Percentiles rank a stretch among this genome's conserved stretches.
phyloP scores from a whole-genome alignment of 352 stramenopile genomes.

The Phytophthora sp. region DNA sequence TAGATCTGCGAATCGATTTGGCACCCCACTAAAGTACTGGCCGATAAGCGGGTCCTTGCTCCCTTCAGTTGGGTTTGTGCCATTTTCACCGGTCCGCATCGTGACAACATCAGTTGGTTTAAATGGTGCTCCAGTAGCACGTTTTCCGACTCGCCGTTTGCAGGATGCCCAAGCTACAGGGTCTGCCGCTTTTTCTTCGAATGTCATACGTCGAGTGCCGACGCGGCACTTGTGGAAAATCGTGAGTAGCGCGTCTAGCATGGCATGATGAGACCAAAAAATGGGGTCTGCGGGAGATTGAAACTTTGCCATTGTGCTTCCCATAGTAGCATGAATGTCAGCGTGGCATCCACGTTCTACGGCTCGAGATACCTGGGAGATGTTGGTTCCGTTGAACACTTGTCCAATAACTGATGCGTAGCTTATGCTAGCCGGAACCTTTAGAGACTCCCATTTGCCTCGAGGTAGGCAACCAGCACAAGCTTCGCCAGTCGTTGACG shows the following conservation, averaged over 20 bases:
- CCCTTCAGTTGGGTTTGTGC: slow-evolving; percentile 32
- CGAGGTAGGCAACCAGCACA: slow-evolving; percentile 55
- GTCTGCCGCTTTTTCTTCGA: slow-evolving; percentile 49
- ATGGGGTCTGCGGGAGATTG: slow-evolving; percentile 58
- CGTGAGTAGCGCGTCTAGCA: slow-evolving; percentile 63
- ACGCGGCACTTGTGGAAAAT: slow-evolving; percentile 74
- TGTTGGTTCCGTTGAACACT: slow-evolving; percentile 47
- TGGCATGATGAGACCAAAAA: slow-evolving; percentile 75
- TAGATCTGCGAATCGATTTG: slow-evolving; percentile 42
- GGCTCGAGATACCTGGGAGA: slow-evolving; percentile 47
- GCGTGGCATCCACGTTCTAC: slow-evolving; percentile 59
- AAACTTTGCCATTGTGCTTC: slow-evolving; percentile 50
- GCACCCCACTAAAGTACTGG: slow-evolving; percentile 41
- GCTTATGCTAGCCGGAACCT: slow-evolving; percentile 39
- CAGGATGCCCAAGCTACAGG: slow-evolving; percentile 53
- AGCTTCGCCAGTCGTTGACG: background rate
- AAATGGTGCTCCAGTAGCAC: slow-evolving; percentile 32
- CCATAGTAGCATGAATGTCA: slow-evolving; percentile 51
- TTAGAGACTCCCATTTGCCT: slow-evolving; percentile 36
- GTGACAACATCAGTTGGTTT: slow-evolving; percentile 47
- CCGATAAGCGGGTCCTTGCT: slow-evolving; percentile 42
- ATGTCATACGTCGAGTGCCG: slow-evolving; percentile 42
- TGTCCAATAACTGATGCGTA: slow-evolving; percentile 52
- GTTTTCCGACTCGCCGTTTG: slow-evolving; percentile 24
- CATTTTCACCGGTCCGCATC: slow-evolving; percentile 43